Percentiles rank a stretch among this genome's conserved stretches.
phyloP scores from a whole-genome alignment of 2,329 filamentous ascomycete species.

The Ophiocordyceps unilateralis region DNA sequence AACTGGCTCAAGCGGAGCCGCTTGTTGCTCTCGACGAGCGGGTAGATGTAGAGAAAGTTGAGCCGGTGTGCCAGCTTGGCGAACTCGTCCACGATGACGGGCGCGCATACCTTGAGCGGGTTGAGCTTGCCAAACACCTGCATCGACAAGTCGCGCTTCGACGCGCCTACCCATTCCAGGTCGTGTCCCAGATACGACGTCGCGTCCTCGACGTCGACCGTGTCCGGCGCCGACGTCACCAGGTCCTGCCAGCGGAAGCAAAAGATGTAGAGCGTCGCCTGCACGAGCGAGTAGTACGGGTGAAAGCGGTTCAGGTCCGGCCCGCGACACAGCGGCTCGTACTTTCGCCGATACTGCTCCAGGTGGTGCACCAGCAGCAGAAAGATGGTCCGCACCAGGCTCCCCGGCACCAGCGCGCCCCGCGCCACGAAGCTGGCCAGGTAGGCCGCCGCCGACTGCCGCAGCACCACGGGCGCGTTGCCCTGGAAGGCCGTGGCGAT shows the following conservation, averaged over 20 bases:
- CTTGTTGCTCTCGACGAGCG: slow-evolving; percentile 83
- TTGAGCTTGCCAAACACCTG: slow-evolving; percentile 84
- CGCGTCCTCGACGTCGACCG: slow-evolving; percentile 44
- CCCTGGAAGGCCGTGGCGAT: slow-evolving; percentile 30
- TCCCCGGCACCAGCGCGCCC: slow-evolving; percentile 61
- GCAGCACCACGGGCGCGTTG: slow-evolving; percentile 53
- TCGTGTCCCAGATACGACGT: slow-evolving; percentile 49
- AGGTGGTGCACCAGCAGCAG: slow-evolving; percentile 62
- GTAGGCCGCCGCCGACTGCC: slow-evolving; percentile 79
- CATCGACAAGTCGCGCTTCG: slow-evolving; percentile 56
- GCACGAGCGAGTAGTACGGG: slow-evolving; percentile 74
- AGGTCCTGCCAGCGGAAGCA: slow-evolving; percentile 97
- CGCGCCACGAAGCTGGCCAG: slow-evolving; percentile 88
- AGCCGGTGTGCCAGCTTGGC: slow-evolving; percentile 75
- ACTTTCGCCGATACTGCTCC: slow-evolving; percentile 52
- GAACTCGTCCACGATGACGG: slow-evolving; percentile 80
- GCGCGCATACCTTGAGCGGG: slow-evolving; percentile 85
- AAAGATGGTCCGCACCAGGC: slow-evolving; percentile 70
- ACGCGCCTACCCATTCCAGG: slow-evolving; percentile 57
- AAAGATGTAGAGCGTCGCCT: slow-evolving; percentile 84
- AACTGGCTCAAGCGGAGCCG: slow-evolving; percentile 63
- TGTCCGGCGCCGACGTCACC: slow-evolving; percentile 42
- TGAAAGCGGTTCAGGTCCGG: slow-evolving; percentile 74
- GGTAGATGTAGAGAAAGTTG: slow-evolving; percentile 76
- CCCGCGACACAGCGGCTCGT: slow-evolving; percentile 59